Evolutionary conservation across 2,329 filamentous ascomycete genomes (phyloP).

Genomic region (Colletotrichum sp.): DNA sequence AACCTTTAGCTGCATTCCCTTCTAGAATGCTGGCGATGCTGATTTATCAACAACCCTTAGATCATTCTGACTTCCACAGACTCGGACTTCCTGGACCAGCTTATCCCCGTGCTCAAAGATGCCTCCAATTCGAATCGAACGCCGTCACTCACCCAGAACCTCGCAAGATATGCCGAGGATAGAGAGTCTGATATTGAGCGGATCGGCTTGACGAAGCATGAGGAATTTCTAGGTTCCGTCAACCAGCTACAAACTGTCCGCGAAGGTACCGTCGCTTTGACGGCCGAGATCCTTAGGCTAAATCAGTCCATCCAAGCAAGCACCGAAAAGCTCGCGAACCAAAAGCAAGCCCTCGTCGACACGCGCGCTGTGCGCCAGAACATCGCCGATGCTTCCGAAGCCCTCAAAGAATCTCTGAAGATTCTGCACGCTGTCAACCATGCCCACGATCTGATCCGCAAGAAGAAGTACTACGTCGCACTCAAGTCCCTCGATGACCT

Average conservation of each 20-base stretch:
- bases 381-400: slow-evolving; percentile 89
- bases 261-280: slow-evolving; percentile 87
- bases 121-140: slow-evolving; percentile 78
- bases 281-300: slow-evolving; percentile 87
- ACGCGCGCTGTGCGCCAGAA: slow-evolving; percentile 93
- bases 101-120: slow-evolving; percentile 94
- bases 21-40: neutral
- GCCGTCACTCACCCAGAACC: slow-evolving; percentile 75
- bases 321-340: slow-evolving; percentile 90
- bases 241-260: slow-evolving; percentile 92
- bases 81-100: slow-evolving; percentile 91
- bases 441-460: slow-evolving; percentile 87
- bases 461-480: slow-evolving; percentile 95
- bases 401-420: slow-evolving; percentile 88
- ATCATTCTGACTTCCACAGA: slow-evolving; percentile 93
- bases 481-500: slow-evolving; percentile 93
- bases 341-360: slow-evolving; percentile 93
- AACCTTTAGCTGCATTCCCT: neutral
- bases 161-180: slow-evolving; percentile 82
- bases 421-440: slow-evolving; percentile 93
- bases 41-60: slow-evolving; percentile 47
- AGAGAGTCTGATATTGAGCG: slow-evolving; percentile 91
- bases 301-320: slow-evolving; percentile 96
- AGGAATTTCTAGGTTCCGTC: slow-evolving; percentile 93
- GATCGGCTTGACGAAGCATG: slow-evolving; percentile 94